These are phyloP conservation scores for Scleroderma bovista DNA, from an alignment of 768 basidiomycete genomes.

Conservation along the genomic window DNA sequence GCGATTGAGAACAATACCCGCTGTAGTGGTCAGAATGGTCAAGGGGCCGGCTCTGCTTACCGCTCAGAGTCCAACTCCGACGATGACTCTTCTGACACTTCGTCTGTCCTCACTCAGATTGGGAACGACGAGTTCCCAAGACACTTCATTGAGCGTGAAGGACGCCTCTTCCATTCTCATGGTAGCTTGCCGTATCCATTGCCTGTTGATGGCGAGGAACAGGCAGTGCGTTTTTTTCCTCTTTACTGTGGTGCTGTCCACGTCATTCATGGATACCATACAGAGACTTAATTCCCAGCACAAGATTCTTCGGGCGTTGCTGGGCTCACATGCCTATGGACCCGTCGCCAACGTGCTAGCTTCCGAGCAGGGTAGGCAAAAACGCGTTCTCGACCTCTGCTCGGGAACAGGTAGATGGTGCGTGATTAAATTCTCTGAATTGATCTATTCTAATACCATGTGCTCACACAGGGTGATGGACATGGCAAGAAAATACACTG, in stretches of 20 bases:
- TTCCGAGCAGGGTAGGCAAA: constrained; percentile 33
- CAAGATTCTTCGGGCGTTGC: constrained; percentile 39
- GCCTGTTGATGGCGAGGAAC: constrained; percentile 67
- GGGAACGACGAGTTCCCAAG: constrained; percentile 47
- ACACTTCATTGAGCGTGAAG: constrained; percentile 54
- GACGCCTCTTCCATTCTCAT: constrained; percentile 66
- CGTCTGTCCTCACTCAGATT: constrained; percentile 42
- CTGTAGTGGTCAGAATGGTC: constrained; percentile 17
- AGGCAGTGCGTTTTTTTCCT: constrained; percentile 39
- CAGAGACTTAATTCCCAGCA: constrained; percentile 55
- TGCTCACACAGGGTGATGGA: constrained; percentile 56
- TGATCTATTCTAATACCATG: constrained; percentile 12
- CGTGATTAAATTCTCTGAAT: constrained; percentile 21
- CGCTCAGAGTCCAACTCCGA: constrained; percentile 27
- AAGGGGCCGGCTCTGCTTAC: constrained; percentile 7
- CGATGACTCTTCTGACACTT: constrained; percentile 36
- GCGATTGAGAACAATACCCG: constrained; percentile 23
- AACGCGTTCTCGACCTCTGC: constrained; percentile 66
- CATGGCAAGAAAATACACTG: constrained; percentile 62
- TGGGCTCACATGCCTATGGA: constrained; percentile 55
- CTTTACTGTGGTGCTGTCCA: constrained; percentile 1
- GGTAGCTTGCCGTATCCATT: constrained; percentile 60
- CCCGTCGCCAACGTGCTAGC: constrained; percentile 53
- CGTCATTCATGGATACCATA: neutral
- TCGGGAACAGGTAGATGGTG: constrained; percentile 74